phyloP scores from a whole-genome alignment of 768 basidiomycete genomes.

The Termitomyces eurrhizus region DNA sequence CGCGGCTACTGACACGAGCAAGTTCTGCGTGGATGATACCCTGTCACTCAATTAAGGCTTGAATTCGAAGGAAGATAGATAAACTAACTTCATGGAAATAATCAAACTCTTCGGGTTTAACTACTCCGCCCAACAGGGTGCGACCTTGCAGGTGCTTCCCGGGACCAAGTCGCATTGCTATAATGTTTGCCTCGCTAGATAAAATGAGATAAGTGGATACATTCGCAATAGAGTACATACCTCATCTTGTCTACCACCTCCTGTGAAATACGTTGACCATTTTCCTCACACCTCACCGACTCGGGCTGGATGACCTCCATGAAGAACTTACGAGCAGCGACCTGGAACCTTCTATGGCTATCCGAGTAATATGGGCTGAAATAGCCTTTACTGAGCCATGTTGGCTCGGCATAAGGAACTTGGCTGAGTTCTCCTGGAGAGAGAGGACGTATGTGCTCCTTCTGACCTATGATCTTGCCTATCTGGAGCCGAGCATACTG shows the following conservation, averaged over 20 bases:
- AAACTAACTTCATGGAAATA: constrained; percentile 85
- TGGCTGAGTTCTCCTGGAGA: constrained; percentile 62
- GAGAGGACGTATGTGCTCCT: constrained; percentile 49
- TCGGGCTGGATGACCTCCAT: constrained; percentile 73
- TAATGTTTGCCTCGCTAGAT: constrained; percentile 66
- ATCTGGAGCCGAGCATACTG: constrained; percentile 71
- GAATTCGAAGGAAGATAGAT: no score
- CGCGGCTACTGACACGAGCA: constrained; percentile 78
- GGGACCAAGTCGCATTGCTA: constrained; percentile 89
- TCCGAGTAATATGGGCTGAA: constrained; percentile 76
- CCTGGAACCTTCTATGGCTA: constrained; percentile 72
- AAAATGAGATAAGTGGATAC: not conserved
- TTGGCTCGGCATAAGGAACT: constrained; percentile 85
- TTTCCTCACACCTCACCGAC: constrained; percentile 76
- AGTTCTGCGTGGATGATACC: constrained; percentile 81
- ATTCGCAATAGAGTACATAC: constrained; percentile 29
- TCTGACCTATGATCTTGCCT: constrained; percentile 56
- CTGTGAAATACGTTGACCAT: constrained; percentile 81
- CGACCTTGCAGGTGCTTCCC: constrained; percentile 84
- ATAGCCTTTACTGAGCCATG: constrained; percentile 70
- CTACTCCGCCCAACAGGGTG: constrained; percentile 68
- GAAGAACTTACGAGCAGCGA: constrained; percentile 71
- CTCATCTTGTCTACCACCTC: constrained; percentile 82
- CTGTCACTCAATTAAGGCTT: constrained; percentile 27
- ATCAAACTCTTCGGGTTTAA: constrained; percentile 83